Conservation (phyloP, 2,329 filamentous ascomycete genomes). For the Ophiocordyceps robertsii region DNA sequence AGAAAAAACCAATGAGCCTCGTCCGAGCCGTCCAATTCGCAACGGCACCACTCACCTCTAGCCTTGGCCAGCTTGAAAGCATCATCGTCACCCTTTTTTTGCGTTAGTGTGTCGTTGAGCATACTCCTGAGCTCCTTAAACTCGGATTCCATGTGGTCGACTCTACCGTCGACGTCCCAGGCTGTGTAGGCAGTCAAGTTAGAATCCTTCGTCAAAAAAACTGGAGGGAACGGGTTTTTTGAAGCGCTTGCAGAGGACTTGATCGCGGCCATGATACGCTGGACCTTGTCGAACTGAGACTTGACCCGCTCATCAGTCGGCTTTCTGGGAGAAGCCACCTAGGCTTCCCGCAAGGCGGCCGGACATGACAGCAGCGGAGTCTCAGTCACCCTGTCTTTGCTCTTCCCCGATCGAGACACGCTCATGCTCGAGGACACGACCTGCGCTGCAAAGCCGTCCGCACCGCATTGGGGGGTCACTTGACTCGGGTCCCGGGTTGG, state of each 20-base stretch:
- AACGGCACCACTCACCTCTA: conserved; percentile 42
- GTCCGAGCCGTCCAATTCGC: conserved; percentile 3
- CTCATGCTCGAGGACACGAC: conserved; percentile 9
- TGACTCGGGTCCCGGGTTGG: conserved; percentile 21
- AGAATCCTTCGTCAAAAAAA: conserved; percentile 63
- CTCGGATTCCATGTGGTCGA: conserved; percentile 64
- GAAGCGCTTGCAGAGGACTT: conserved; percentile 22
- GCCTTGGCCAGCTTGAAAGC: conserved; percentile 61
- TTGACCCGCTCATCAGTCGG: conserved; percentile 15
- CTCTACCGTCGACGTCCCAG: conserved; percentile 67
- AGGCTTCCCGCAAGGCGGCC: conserved; percentile 12
- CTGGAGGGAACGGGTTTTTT: conserved; percentile 30
- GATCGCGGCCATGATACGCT: conserved; percentile 17
- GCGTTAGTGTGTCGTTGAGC: conserved; percentile 54
- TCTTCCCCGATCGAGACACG: conserved; percentile 12
- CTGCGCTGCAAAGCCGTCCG: background rate
- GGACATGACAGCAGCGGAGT: conserved; percentile 4
- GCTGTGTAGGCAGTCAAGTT: conserved; percentile 51
- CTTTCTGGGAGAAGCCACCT: conserved; percentile 21
- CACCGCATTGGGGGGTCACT: conserved; percentile 26
- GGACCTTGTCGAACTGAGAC: conserved; percentile 17
- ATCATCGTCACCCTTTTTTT: conserved; percentile 59
- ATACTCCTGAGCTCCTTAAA: conserved; percentile 60
- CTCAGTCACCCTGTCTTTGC: conserved; percentile 5
- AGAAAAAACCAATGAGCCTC: conserved; percentile 6